Evolutionary conservation across 108 stramenopile genomes (phyloP).

Genomic region (Cyclostephanos tholiformis): DNA sequence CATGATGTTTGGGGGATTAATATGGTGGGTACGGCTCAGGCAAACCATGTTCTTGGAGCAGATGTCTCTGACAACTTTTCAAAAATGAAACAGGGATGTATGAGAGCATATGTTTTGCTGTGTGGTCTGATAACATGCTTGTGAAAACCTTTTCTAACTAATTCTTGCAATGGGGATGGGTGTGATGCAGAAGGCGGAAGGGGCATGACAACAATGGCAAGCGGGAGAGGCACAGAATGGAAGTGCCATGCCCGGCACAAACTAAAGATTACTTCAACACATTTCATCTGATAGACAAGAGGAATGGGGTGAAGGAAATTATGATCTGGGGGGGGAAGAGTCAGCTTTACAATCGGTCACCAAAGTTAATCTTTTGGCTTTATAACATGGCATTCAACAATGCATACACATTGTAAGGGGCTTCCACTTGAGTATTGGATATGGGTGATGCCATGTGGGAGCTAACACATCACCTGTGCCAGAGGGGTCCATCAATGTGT

Average conservation of each 20-base stretch:
- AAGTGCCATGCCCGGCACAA: too few relatives aligned
- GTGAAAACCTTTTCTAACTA: too few relatives aligned
- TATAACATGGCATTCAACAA: constrained; percentile 7
- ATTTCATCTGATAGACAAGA: too few relatives aligned
- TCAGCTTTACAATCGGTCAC: not conserved
- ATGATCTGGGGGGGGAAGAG: constrained; percentile 4
- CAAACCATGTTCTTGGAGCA: constrained; percentile 1
- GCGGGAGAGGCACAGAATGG: too few relatives aligned
- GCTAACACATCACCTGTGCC: too few relatives aligned
- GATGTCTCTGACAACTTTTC: not conserved
- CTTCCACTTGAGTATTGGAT: not conserved
- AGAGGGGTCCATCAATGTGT: too few relatives aligned
- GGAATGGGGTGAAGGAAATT: not conserved
- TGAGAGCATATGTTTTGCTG: too few relatives aligned
- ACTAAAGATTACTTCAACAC: too few relatives aligned
- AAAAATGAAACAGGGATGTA: too few relatives aligned
- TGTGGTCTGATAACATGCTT: not conserved
- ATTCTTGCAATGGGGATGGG: too few relatives aligned
- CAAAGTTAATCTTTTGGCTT: not conserved
- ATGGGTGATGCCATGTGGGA: not conserved
- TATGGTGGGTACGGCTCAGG: constrained; percentile 17
- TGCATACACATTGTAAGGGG: not conserved
- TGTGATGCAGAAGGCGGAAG: too few relatives aligned
- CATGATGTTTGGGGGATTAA: constrained; percentile 20
- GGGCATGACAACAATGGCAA: not conserved